Evolutionary conservation across 257 asterid species (phyloP).

Genomic region (Linderniella brevidens): DNA sequence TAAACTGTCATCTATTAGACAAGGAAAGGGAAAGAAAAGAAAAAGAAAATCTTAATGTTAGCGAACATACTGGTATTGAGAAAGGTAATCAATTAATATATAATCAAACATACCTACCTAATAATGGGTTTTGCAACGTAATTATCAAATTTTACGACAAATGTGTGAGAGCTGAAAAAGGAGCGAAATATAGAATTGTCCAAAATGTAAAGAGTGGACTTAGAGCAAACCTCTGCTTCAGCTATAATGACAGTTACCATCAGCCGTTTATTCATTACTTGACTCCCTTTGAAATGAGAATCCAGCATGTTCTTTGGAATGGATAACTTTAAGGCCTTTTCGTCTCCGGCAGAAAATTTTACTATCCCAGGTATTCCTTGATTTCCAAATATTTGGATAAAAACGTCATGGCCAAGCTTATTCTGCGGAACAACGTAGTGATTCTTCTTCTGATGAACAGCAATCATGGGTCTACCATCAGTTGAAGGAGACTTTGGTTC

Average conservation of each 20-base stretch:
- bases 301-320: constrained; percentile 69
- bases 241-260: constrained; percentile 63
- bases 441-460: constrained; percentile 57
- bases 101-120: too few relatives aligned
- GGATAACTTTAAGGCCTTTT: constrained; percentile 53
- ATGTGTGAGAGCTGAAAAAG: too few relatives aligned
- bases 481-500: too few relatives aligned
- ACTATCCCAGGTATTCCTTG: constrained; percentile 31
- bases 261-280: constrained; percentile 26
- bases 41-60: too few relatives aligned
- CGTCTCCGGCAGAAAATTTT: constrained; percentile 83
- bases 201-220: constrained; percentile 2
- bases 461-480: constrained; percentile 38
- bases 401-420: constrained; percentile 82
- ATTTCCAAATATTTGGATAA: constrained; percentile 41
- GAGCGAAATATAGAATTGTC: neutral
- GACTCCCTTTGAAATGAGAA: constrained; percentile 70
- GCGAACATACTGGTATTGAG: too few relatives aligned
- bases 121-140: too few relatives aligned
- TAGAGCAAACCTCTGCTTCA: constrained; percentile 69
- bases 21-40: constrained; percentile 3
- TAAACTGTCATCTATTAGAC: neutral
- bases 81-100: too few relatives aligned
- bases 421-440: constrained; percentile 68
- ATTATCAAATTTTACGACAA: too few relatives aligned